phyloP scores from a whole-genome alignment of 179 eudicot genomes.

The Camellia oleifera region DNA sequence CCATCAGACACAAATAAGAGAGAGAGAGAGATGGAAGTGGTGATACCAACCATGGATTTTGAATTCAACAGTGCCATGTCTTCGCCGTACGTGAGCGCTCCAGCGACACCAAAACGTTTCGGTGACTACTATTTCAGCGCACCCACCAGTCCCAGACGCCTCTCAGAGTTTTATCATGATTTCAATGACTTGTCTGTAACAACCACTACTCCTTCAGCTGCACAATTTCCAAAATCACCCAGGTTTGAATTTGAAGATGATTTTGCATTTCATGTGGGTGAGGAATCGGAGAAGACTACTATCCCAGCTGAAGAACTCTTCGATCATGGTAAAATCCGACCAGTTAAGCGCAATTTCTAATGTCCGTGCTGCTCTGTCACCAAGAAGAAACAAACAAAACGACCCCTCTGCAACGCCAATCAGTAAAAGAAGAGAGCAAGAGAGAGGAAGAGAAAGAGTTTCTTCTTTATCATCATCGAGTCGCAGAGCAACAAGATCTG shows the following conservation, averaged over 20 bases:
- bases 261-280: conserved; percentile 19
- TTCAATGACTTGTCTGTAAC: not conserved
- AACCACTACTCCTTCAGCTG: not conserved
- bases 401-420: conserved; percentile 5
- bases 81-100: not conserved
- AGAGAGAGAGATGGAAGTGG: conserved; percentile 23
- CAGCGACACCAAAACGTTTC: conserved; percentile 19
- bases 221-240: conserved; percentile 16
- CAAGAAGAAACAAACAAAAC: conserved; percentile 21
- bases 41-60: conserved; percentile 17
- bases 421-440: conserved; percentile 11
- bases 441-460: conserved; percentile 27
- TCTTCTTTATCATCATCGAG: conserved; percentile 16
- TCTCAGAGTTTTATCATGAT: conserved; percentile 8
- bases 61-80: conserved; percentile 11
- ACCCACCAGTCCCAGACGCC: conserved; percentile 10
- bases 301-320: conserved; percentile 25
- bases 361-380: not conserved
- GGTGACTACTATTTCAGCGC: conserved; percentile 10
- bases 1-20: not conserved
- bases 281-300: not conserved
- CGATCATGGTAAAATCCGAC: conserved; percentile 26
- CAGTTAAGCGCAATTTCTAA: not conserved
- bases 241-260: conserved; percentile 20
- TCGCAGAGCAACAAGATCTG: conserved; percentile 34